phyloP scores from a whole-genome alignment of 495 filamentous ascomycete species.

The Penicillium manginii region DNA sequence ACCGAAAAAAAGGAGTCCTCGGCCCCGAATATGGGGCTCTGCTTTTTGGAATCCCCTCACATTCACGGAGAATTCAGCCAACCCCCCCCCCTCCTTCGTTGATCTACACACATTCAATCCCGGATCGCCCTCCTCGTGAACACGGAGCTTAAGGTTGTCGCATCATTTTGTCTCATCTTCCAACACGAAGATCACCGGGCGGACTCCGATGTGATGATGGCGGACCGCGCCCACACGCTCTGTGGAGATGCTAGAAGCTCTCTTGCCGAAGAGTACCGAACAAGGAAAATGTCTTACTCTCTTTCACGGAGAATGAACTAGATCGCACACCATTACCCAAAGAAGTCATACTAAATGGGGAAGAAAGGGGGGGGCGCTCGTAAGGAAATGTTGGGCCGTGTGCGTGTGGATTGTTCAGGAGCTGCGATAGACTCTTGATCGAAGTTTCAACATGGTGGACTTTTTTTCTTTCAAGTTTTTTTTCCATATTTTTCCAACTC shows the following conservation, averaged over 20 bases:
- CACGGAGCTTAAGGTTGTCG: not conserved
- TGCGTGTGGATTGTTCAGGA: not conserved
- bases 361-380: not conserved
- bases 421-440: conserved; percentile 17
- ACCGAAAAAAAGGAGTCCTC: conserved; percentile 3
- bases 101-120: conserved; percentile 1
- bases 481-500: too few relatives aligned
- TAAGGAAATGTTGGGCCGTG: not conserved
- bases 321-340: conserved; percentile 6
- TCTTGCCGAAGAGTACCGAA: conserved; percentile 2
- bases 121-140: not conserved
- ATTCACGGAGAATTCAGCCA: not conserved
- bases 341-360: not conserved
- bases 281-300: conserved; percentile 12
- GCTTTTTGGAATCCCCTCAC: not conserved
- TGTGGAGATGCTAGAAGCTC: not conserved
- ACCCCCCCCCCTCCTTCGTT: not conserved
- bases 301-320: not conserved
- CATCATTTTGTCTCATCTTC: conserved; percentile 23
- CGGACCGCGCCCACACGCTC: not conserved
- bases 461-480: not conserved
- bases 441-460: conserved; percentile 7
- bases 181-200: conserved; percentile 8
- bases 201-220: not conserved
- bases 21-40: conserved; percentile 2